Evolutionary conservation across 257 asterid species (phyloP), one percentile per base, ranked within the genome.

Genomic region (Paraleonurus japonicus): DNA sequence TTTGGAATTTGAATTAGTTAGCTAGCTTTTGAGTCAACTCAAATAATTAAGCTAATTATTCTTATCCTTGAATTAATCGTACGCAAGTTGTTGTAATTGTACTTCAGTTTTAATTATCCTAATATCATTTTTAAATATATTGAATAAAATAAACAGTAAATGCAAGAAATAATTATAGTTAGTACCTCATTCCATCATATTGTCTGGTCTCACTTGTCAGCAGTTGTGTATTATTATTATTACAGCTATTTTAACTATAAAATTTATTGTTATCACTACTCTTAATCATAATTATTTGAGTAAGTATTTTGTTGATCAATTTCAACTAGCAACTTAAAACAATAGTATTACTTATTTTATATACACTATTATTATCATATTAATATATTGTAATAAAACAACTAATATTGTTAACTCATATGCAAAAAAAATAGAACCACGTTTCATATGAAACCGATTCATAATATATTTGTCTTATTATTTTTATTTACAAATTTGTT

Each of bases 1-100:
- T 35, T n/a, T 23, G 7, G 45, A 63, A 51, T 72, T n/a, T 10
- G 71, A 32, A 50, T 62, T 61, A 53, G 28, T 54, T 65, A 65
- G 72, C 67, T 55, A 13, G 45, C 45, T 37, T 28, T 28, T 37
- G 17, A 37, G 78, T 73, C 67, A 65, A 41, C 72, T 65, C 61
- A 55, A 61, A 74, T 65, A 53, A 54, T 62, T 63, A 50, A n/a
- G 37, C 48, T 45, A 9, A 27, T 9, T 16, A 35, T 73, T 37
- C 10, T 16, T 4, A 16, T 16, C 12, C 13, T 45, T 60, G 4
- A 37, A 22, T 51, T 22, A 24, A 69, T 37, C 12, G 55, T 15
- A 43, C 33, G 23, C 73, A 74, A 19, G 48, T 74, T 64, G n/a
- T 39, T 4, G 43, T 30, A 26, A 15, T 47, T 47, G 65, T 33